Conservation (phyloP, 2,329 filamentous ascomycete species). For the Paracamarosporium sp. region DNA sequence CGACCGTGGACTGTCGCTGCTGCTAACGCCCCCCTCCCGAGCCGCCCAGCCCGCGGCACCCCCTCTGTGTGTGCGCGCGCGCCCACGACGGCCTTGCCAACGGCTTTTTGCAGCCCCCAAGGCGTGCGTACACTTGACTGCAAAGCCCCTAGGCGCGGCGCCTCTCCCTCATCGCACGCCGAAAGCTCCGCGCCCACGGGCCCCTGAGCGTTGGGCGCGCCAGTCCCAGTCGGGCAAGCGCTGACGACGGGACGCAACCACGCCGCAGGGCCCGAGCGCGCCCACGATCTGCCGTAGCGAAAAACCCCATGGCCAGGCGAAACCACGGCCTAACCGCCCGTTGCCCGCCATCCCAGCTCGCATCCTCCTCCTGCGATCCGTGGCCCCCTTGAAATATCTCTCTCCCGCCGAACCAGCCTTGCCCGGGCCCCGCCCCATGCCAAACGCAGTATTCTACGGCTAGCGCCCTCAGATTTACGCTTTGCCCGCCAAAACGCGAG, state of each 20-base stretch:
- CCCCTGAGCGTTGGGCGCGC: background rate
- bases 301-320: too few relatives aligned
- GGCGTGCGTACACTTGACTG: background rate
- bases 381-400: too few relatives aligned
- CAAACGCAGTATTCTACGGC: background rate
- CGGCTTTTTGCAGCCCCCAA: slow-evolving; percentile 6
- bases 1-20: background rate
- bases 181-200: background rate
- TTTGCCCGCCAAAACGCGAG: background rate
- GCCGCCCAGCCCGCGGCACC: background rate
- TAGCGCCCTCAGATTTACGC: slow-evolving; percentile 5
- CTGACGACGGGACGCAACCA: background rate
- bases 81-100: too few relatives aligned
- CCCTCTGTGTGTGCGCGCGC: too few relatives aligned
- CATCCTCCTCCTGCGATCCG: too few relatives aligned
- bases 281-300: slow-evolving; percentile 3
- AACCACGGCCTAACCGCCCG: too few relatives aligned
- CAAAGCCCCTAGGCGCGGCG: background rate
- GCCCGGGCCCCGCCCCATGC: background rate
- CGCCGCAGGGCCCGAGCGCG: background rate
- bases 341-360: background rate
- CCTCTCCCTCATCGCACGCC: background rate
- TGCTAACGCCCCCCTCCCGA: background rate
- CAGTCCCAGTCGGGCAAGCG: background rate
- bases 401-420: too few relatives aligned